phyloP scores from a whole-genome alignment of 768 basidiomycete genomes.

The Thelephora aurantiotincta region DNA sequence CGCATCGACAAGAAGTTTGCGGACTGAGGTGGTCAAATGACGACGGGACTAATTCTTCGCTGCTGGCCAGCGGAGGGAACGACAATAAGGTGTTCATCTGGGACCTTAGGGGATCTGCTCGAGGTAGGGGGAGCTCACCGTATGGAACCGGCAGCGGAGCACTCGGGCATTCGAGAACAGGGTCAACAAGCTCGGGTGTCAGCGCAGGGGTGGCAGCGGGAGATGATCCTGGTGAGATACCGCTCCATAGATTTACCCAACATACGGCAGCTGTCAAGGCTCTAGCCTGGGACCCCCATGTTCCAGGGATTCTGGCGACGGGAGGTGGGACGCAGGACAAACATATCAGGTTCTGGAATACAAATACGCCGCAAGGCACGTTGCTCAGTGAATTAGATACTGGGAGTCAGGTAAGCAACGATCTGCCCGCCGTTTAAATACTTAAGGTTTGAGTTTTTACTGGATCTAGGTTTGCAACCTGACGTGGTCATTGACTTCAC shows the following conservation, averaged over 20 bases:
- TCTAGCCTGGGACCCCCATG: conserved; percentile 95
- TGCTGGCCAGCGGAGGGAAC: conserved; percentile 88
- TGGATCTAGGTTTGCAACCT: conserved; percentile 79
- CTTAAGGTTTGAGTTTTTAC: not conserved
- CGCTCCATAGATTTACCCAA: conserved; percentile 91
- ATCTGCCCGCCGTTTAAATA: not conserved
- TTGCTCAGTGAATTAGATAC: conserved; percentile 86
- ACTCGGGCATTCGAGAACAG: not conserved
- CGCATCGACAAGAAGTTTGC: conserved; percentile 90
- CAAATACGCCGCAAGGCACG: conserved; percentile 42
- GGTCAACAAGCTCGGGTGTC: conserved; percentile 8
- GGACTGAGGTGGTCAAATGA: conserved; percentile 82
- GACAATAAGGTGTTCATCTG: conserved; percentile 99
- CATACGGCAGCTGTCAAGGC: conserved; percentile 97
- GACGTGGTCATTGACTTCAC: conserved; percentile 90
- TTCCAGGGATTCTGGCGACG: conserved; percentile 79
- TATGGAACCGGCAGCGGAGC: conserved; percentile 9
- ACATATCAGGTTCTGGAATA: conserved; percentile 97
- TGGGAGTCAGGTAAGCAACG: conserved; percentile 69
- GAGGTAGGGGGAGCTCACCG: conserved; percentile 17
- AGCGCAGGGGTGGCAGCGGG: conserved; percentile 15
- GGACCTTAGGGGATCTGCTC: conserved; percentile 64
- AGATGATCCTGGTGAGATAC: conserved; percentile 27
- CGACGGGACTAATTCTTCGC: conserved; percentile 30
- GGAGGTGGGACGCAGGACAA: conserved; percentile 99